Base-by-base conservation (phyloP, 495 filamentous ascomycete species). In the Melanomma pulvis-pyrius region DNA sequence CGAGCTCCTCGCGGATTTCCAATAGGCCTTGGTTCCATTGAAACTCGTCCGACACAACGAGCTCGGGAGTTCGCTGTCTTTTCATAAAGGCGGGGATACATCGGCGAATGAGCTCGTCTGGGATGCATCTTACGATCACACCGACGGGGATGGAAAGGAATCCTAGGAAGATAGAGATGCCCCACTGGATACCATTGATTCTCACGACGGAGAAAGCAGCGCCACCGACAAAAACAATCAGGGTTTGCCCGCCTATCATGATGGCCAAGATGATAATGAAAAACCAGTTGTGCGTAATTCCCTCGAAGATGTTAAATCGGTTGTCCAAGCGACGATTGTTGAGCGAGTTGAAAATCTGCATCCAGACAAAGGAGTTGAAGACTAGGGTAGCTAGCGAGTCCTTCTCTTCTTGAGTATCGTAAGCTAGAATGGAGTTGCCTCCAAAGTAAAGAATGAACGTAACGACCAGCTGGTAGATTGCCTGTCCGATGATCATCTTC, bases 301-400 rank as follows among this genome's bases (percentile, higher is more conserved):
- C 91, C 67, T 96, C 92, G 75, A 97, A 89, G 67, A 96, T 90
- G 72, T 96, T 96, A 79, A 94, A 85, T 26, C 85, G 83, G 79
- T 96, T 97, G 74, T 97, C 93, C 17, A 97, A 82, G 1, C 92
- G 89, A 51, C 92, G 89, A 76, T 84, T 90, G 71, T 92, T 92
- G 78, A 90, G 87, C 72, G 91, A 82, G 73, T 96, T 96, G 83
- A 96, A 96, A 68, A 96, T 92, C 69, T 96, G 92, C 90, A 96
- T 93, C 88, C 92, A 96, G 39, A 94, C 90, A 70, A 93, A 96
- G 1, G 90, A 91, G 79, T 96, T 96, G 82, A 96, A 96, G 25
- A 96, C 84, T 41, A 93, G 79, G 1, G 91, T 92, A 61, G 84
- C 75, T 50, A 92, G 76, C 24, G 79, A 70, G n/a, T 79, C 66